Conservation (phyloP, 805 yeast species). For the Kockiozyma suomiensis region DNA sequence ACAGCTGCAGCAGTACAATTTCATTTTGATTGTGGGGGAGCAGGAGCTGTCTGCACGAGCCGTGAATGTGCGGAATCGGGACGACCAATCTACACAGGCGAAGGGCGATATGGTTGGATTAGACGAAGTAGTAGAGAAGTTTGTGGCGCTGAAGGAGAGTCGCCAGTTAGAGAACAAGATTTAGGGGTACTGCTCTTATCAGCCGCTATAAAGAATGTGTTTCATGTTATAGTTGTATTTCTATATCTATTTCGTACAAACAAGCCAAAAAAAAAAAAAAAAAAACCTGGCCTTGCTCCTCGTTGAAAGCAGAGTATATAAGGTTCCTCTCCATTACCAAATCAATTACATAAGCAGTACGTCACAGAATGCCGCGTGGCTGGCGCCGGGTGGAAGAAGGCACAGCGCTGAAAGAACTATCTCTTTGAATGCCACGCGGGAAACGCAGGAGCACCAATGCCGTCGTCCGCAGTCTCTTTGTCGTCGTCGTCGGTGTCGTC, state of each 20-base stretch:
- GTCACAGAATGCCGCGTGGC: slow-evolving; percentile 11
- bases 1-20: slow-evolving; percentile 91
- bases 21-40: slow-evolving; percentile 95
- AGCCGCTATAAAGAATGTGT: too few relatives aligned
- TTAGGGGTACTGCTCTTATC: too few relatives aligned
- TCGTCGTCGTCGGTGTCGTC: slow-evolving; percentile 2
- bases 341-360: not conserved
- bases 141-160: slow-evolving; percentile 66
- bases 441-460: not conserved
- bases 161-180: slow-evolving; percentile 60
- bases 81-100: slow-evolving; percentile 80
- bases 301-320: too few relatives aligned
- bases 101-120: slow-evolving; percentile 78
- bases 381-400: not conserved
- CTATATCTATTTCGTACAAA: too few relatives aligned
- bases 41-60: slow-evolving; percentile 77
- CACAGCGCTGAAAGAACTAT: not conserved
- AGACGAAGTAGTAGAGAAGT: slow-evolving; percentile 69
- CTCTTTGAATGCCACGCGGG: not conserved
- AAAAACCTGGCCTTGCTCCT: too few relatives aligned
- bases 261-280: too few relatives aligned
- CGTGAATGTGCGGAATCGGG: slow-evolving; percentile 97
- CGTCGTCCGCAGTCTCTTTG: not conserved
- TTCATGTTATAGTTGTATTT: too few relatives aligned
- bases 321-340: too few relatives aligned